These are phyloP conservation scores for Fragilariopsis cylindrus DNA, from an alignment of 108 stramenopile genomes.

Conservation along the genomic window DNA sequence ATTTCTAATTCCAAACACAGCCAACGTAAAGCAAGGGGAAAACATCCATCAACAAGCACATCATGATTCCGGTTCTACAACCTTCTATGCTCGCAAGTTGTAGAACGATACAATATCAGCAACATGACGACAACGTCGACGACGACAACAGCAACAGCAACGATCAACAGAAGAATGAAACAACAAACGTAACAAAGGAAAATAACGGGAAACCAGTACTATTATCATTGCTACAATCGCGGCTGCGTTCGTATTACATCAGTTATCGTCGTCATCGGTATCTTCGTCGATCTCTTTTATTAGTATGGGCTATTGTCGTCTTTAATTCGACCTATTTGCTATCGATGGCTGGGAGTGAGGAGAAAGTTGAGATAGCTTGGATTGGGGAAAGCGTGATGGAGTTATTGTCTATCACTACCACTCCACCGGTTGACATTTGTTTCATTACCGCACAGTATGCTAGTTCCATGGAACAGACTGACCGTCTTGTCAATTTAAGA, in stretches of 20 bases:
- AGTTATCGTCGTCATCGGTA: slow-evolving; percentile 5
- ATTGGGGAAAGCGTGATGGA: slow-evolving; percentile 1
- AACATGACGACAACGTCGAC: not conserved
- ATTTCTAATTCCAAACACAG: too few species aligned
- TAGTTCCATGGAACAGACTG: slow-evolving; percentile 7
- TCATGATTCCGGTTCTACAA: slow-evolving; percentile 7
- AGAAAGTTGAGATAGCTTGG: not conserved
- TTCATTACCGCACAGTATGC: slow-evolving; percentile 19
- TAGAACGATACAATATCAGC: not conserved
- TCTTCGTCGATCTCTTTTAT: not conserved
- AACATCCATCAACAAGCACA: not conserved
- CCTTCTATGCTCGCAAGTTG: not conserved
- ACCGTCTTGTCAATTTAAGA: slow-evolving; percentile 8
- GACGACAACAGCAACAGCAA: not conserved
- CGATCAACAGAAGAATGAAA: slow-evolving; percentile 9
- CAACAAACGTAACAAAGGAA: not conserved
- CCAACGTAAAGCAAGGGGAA: too few species aligned
- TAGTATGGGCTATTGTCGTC: not conserved
- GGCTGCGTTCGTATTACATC: not conserved
- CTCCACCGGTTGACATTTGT: slow-evolving; percentile 6
- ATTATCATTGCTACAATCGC: not conserved
- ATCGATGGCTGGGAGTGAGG: too few species aligned
- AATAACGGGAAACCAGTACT: not conserved
- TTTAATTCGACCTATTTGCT: not conserved
- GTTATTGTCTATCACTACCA: slow-evolving; percentile 3